phyloP scores from a whole-genome alignment of 2,329 filamentous ascomycete species.

The Cytospora schulzeri region DNA sequence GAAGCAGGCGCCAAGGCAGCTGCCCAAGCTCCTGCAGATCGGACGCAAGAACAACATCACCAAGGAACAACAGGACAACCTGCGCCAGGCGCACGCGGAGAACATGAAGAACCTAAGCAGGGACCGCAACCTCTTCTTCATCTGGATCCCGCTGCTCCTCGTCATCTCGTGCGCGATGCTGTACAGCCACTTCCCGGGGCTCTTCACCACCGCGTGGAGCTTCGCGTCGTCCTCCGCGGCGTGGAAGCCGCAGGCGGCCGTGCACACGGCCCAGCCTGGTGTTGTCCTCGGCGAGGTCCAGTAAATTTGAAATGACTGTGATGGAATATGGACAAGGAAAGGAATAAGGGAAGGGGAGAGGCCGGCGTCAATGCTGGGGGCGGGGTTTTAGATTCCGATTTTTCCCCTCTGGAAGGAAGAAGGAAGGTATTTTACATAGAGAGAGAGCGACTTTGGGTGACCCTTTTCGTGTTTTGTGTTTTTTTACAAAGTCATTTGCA shows the following conservation, averaged over 20 bases:
- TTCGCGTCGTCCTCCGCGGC: slow-evolving; percentile 4
- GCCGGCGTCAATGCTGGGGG: neutral
- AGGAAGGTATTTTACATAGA: too few relatives aligned
- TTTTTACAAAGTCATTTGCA: neutral
- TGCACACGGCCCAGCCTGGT: slow-evolving; percentile 8
- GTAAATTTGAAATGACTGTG: neutral
- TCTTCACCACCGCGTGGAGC: slow-evolving; percentile 16
- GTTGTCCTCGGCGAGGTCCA: slow-evolving; percentile 22
- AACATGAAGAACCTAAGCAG: slow-evolving; percentile 65
- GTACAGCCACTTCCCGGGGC: slow-evolving; percentile 22
- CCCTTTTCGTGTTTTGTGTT: neutral
- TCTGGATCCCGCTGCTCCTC: slow-evolving; percentile 50
- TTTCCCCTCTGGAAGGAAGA: too few relatives aligned
- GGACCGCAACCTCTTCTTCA: slow-evolving; percentile 68
- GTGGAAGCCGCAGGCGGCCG: neutral
- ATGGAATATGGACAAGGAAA: neutral
- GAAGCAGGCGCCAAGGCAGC: slow-evolving; percentile 34
- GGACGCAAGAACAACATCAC: slow-evolving; percentile 66
- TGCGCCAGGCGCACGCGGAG: slow-evolving; percentile 61
- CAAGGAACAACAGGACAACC: slow-evolving; percentile 65
- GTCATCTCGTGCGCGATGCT: slow-evolving; percentile 23
- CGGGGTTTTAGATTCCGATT: neutral
- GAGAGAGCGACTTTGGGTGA: neutral
- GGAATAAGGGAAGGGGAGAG: neutral
- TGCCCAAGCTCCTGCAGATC: slow-evolving; percentile 56